Evolutionary conservation across 208 protist genomes (phyloP).

Genomic region (Endotrypanum monterogeii): DNA sequence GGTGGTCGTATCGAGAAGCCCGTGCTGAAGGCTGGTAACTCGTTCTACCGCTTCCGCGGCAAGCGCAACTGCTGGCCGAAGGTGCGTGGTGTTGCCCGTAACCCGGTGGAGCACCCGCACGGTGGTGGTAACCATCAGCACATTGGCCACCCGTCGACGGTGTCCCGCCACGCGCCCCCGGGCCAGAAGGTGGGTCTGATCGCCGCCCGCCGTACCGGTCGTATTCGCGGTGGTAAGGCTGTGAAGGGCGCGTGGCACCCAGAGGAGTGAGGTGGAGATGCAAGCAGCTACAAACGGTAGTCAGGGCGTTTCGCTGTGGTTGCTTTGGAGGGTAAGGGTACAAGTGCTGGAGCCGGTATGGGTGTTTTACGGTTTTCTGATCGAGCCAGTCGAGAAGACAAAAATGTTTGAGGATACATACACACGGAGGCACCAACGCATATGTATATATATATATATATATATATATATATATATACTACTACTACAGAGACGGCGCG

Average conservation of each 20-base stretch:
- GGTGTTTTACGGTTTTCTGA: too few species aligned
- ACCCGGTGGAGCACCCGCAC: slow-evolving; percentile 99
- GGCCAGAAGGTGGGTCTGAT: slow-evolving; percentile 99
- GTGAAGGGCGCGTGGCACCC: slow-evolving; percentile 90
- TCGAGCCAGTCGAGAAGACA: too few species aligned
- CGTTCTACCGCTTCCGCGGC: slow-evolving; percentile 98
- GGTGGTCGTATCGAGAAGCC: slow-evolving; percentile 99
- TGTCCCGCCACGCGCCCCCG: slow-evolving; percentile 90
- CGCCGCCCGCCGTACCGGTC: slow-evolving; percentile 97
- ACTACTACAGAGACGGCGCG: too few species aligned
- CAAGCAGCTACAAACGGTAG: background rate
- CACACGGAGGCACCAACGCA: too few species aligned
- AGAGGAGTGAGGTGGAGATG: slow-evolving; percentile 70
- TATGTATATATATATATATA: too few species aligned
- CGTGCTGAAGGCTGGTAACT: slow-evolving; percentile 98
- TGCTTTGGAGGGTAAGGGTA: too few species aligned
- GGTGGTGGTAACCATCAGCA: slow-evolving; percentile 99
- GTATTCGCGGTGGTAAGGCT: slow-evolving; percentile 88
- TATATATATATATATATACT: too few species aligned
- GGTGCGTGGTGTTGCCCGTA: slow-evolving; percentile 99
- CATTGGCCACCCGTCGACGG: slow-evolving; percentile 97
- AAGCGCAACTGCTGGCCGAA: slow-evolving; percentile 99
- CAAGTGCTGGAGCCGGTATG: too few species aligned
- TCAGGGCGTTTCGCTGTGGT: too few species aligned
- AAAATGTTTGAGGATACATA: too few species aligned